Base-by-base conservation (phyloP, 108 stramenopile species). In the Nitzschia putrida region DNA sequence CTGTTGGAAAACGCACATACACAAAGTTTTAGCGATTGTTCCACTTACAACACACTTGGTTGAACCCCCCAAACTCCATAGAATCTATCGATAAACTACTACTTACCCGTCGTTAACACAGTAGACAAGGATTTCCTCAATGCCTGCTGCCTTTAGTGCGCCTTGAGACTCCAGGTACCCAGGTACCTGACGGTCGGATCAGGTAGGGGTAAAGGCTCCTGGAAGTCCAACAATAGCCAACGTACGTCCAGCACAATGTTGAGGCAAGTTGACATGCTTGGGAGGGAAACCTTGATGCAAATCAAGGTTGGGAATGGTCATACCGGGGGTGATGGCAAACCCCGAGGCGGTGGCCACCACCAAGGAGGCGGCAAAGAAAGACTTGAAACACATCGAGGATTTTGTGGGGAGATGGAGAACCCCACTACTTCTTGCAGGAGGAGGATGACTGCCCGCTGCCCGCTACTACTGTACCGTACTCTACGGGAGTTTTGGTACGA, bases 191-290 rank as follows among this genome's bases (percentile, higher is more conserved):
- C 88, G 76, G 77, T 81, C 70, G 85, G 88, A 69, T 87, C 89
- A 90, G 66, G 87, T 88, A 18, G 89, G 89, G 7, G 89, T 90
- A 60, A 86, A 89, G 24, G 88, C 88, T 56, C 83, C 88, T 56
- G 89, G 88, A 34, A 77, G 76, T 44, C 76, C 89, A 24, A 90
- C 84, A 57, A 90, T 66, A 40, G 85, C 76, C 0, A 87, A 71
- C 44, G 74, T 83, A 47, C 75, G 81, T 16, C 77, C 72, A 20
- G 73, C 50, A 63, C 59, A 59, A 69, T 84, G 80, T 24, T 84
- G 81, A 7, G 58, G 76, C 29, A 90, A 71, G 57, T 87, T 75
- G 37, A 79, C 67, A 34, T 39, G 39, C 41, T 57, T 21, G 6
- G 65, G 64, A 23, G 76, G 76, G 73, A 82, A 82, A 18, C 76